These are phyloP conservation scores for Thalia dealbata DNA, from an alignment of 176 grass and related monocot species.

Conservation along the genomic window DNA sequence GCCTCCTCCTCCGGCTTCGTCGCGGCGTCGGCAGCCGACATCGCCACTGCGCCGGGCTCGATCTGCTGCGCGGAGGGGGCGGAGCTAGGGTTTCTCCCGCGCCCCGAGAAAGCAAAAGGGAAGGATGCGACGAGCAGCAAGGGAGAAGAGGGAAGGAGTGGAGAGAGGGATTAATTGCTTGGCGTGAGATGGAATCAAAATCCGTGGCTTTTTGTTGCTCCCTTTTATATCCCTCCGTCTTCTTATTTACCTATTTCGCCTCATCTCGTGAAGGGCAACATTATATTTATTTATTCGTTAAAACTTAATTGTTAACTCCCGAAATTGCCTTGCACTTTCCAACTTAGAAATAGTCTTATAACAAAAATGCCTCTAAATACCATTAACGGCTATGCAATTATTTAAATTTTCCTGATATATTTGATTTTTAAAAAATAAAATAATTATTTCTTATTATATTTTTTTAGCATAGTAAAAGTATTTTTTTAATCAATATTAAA, in stretches of 20 bases:
- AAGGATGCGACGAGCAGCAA: not conserved
- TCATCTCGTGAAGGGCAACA: not conserved
- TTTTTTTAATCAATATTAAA: no score
- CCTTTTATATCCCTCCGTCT: not conserved
- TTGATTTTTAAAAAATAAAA: no score
- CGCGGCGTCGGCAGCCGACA: slow-evolving; percentile 22
- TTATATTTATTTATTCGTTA: no score
- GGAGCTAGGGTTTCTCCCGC: slow-evolving; percentile 1
- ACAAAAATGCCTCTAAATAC: no score
- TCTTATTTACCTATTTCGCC: not conserved
- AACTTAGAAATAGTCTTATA: no score
- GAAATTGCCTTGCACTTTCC: no score
- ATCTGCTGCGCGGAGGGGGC: not conserved
- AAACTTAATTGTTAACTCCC: no score
- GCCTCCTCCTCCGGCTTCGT: slow-evolving; percentile 32
- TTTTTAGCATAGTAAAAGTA: no score
- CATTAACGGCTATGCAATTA: no score
- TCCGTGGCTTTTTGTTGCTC: not conserved
- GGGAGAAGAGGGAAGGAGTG: not conserved
- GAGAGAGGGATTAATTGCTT: not conserved
- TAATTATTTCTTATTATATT: no score
- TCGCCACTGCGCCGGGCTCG: not conserved
- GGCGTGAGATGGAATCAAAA: not conserved
- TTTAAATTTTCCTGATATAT: no score
- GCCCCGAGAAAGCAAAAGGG: not conserved